Evolutionary conservation across 106 monocot species (phyloP).

Genomic region (Chionographis japonica): DNA sequence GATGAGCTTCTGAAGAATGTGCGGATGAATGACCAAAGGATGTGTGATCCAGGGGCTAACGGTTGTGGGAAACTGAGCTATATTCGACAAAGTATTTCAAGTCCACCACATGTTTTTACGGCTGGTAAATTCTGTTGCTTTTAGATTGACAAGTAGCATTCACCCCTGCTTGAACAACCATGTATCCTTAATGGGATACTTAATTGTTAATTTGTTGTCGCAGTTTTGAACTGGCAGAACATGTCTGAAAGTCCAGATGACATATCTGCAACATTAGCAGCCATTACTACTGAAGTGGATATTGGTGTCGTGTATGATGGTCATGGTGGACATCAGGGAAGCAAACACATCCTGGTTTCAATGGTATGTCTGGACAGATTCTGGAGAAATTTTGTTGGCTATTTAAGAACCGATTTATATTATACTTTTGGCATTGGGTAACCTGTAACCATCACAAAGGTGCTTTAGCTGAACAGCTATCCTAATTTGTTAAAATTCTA

Average conservation of each 20-base stretch:
- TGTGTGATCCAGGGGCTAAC: constrained; percentile 69
- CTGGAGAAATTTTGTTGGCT: too few relatives aligned
- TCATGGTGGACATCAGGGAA: constrained; percentile 38
- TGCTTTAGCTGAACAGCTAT: too few relatives aligned
- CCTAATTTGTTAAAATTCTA: too few relatives aligned
- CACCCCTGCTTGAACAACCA: too few relatives aligned
- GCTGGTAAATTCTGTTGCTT: constrained; percentile 35
- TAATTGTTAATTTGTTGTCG: constrained; percentile 1
- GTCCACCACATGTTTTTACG: constrained; percentile 75
- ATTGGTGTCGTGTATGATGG: constrained; percentile 69
- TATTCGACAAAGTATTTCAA: constrained; percentile 71
- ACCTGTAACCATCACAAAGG: too few relatives aligned
- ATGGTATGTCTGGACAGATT: constrained; percentile 48
- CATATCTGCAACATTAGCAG: constrained; percentile 84
- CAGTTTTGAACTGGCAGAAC: constrained; percentile 95
- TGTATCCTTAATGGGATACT: too few relatives aligned
- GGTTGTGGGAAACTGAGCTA: constrained; percentile 80
- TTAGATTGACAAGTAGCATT: too few relatives aligned
- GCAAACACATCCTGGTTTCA: constrained; percentile 68
- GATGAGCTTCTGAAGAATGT: constrained; percentile 83
- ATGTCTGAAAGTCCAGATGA: constrained; percentile 71
- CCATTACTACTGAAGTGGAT: constrained; percentile 69
- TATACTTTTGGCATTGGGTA: too few relatives aligned
- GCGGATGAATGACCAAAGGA: constrained; percentile 71
- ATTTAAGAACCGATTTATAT: too few relatives aligned